Percentiles rank a stretch among this genome's conserved stretches.
These are phyloP conservation scores for Umbelopsis sp. DNA, from an alignment of 371 early-diverging fungal species.

Conservation along the genomic window DNA sequence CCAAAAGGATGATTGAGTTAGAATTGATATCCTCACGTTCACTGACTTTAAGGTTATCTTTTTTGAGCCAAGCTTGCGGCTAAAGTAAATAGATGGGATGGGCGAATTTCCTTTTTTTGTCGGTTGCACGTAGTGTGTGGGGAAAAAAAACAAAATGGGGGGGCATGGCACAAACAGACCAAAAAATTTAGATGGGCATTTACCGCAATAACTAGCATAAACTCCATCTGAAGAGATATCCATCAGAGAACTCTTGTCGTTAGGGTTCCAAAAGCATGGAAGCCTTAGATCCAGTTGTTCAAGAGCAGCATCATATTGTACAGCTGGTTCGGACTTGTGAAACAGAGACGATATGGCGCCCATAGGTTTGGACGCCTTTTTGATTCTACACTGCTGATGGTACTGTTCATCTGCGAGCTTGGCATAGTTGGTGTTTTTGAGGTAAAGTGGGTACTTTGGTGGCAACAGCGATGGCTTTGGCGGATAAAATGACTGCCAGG, in stretches of 20 bases:
- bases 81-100: conserved; percentile 10
- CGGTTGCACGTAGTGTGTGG: conserved; percentile 19
- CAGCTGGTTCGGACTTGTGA: conserved; percentile 19
- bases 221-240: conserved; percentile 58
- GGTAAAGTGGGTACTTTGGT: conserved; percentile 41
- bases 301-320: conserved; percentile 19
- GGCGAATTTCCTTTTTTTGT: conserved; percentile 14
- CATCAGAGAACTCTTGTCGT: conserved; percentile 62
- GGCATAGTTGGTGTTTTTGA: conserved; percentile 42
- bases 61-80: conserved; percentile 7
- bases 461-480: conserved; percentile 27
- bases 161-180: conserved; percentile 9
- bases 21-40: conserved; percentile 1
- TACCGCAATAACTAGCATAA: conserved; percentile 59
- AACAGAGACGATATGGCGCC: conserved; percentile 4
- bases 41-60: neutral
- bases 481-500: conserved; percentile 4
- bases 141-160: neutral
- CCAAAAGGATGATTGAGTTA: conserved; percentile 1
- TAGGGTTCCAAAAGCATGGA: conserved; percentile 67
- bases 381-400: conserved; percentile 20
- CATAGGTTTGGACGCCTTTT: conserved; percentile 7
- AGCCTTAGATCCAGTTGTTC: conserved; percentile 42
- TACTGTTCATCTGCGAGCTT: conserved; percentile 35
- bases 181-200: conserved; percentile 24